A percentile compares a stretch with the other conserved stretches of the same genome.
phyloP scores from a whole-genome alignment of 2,329 filamentous ascomycete species.

The Cucurbitaria berberidis region DNA sequence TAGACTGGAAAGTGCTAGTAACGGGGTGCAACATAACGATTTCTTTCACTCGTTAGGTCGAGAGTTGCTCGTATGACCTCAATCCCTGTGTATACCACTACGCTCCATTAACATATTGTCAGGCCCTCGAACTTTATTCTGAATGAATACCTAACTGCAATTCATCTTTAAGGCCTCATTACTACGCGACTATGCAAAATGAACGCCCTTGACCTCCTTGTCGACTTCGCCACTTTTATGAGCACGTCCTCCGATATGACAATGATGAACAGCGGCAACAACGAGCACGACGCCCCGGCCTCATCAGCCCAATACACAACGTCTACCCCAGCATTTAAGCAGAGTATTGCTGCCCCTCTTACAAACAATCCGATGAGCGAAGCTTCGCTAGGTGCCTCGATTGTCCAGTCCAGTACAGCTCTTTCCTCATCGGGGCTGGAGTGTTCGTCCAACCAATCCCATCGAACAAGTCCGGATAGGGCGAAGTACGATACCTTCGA shows the following conservation, averaged over 20 bases:
- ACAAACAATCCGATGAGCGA: background rate
- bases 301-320: background rate
- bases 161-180: background rate
- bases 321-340: background rate
- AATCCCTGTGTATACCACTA: background rate
- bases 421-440: background rate
- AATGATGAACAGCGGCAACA: background rate
- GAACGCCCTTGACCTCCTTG: constrained; percentile 25
- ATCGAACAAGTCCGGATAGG: background rate
- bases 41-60: background rate
- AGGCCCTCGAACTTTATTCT: background rate
- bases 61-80: background rate
- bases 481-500: background rate
- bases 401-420: background rate
- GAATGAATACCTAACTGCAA: background rate
- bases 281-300: background rate
- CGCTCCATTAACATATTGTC: background rate
- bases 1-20: background rate
- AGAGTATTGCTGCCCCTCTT: background rate
- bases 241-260: background rate
- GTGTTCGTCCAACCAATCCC: background rate
- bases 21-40: background rate
- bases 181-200: constrained; percentile 4
- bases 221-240: constrained; percentile 18
- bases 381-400: background rate